Evolutionary conservation across 2,329 filamentous ascomycete genomes (phyloP), one percentile per base, ranked within the genome.

Genomic region (Rutstroemia sp.): DNA sequence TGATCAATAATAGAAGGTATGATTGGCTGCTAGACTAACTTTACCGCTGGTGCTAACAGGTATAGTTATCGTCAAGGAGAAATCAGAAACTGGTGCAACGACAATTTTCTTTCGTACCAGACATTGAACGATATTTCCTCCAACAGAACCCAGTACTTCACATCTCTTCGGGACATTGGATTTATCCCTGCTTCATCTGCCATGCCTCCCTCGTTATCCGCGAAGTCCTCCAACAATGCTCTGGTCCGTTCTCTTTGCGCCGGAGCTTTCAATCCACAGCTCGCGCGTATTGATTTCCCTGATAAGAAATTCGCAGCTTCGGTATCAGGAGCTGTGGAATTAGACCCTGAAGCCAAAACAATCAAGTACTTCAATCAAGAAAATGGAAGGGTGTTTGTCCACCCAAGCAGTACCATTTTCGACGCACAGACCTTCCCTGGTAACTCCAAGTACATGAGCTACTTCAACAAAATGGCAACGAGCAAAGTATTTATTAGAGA

Each of bases 301-400:
- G 90, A 96, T 73, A 95, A 95, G 76, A 97, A 96, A 71, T 99
- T 95, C 71, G 88, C 89, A 12, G 84, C 86, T 38, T 90, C 89
- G 2, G 82, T 95, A 61, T 89, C 90, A 1, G 94, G 94, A 7
- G 90, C 94, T 0, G 89, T 97, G 1, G 92, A 94, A 70, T 78
- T 96, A 6, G 94, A 99, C 68, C 92, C 92, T 0, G 92, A 97
- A 72, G 92, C 92, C 4, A 81, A 85, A 53, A 89, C 87, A 3
- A 96, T 99, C 73, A 94, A 91, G 70, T 99, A 92, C 74, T 97
- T 90, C 72, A 90, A 88, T 63, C 86, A 89, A 67, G 88, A 91
- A 65, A 89, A 87, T 63, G 88, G 87, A 0, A 81, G 94, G 6
- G 90, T 97, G 12, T 99, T 99, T 71, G 85, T 97, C 16, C 94